These are phyloP conservation scores for Tylopilus subfusipes DNA, from an alignment of 768 basidiomycete genomes.

Conservation along the genomic window DNA sequence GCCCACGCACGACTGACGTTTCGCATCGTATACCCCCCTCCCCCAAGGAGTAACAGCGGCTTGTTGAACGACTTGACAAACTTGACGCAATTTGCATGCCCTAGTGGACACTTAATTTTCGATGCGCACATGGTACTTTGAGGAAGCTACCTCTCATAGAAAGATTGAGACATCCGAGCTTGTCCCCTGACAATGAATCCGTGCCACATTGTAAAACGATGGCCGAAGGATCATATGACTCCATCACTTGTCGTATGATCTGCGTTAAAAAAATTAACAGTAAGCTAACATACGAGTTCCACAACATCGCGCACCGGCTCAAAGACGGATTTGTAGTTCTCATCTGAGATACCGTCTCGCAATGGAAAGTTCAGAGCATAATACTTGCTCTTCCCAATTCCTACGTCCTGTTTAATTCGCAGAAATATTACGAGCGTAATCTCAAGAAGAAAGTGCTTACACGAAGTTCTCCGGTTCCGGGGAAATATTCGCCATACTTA, in stretches of 20 bases:
- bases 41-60: conserved; percentile 90
- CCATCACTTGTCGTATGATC: conserved; percentile 94
- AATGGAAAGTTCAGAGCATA: conserved; percentile 95
- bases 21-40: conserved; percentile 98
- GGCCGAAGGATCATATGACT: conserved; percentile 89
- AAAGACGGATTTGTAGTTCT: conserved; percentile 92
- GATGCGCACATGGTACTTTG: background rate
- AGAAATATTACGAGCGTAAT: conserved; percentile 3
- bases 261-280: conserved; percentile 27
- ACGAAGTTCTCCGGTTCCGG: conserved; percentile 95
- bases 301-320: conserved; percentile 66
- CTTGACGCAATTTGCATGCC: conserved; percentile 95
- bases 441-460: conserved; percentile 40
- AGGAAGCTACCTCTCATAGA: conserved; percentile 77
- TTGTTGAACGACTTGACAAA: conserved; percentile 97
- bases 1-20: conserved; percentile 98
- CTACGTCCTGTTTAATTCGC: conserved; percentile 63
- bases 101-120: conserved; percentile 35
- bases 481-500: conserved; percentile 99
- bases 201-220: conserved; percentile 97
- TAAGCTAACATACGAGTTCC: background rate
- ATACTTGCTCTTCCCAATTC: conserved; percentile 90
- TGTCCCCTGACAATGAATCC: conserved; percentile 94
- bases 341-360: conserved; percentile 92
- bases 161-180: conserved; percentile 91